phyloP scores from a whole-genome alignment of 148 eudicot species.

The Fagopyrum homotropicum region DNA sequence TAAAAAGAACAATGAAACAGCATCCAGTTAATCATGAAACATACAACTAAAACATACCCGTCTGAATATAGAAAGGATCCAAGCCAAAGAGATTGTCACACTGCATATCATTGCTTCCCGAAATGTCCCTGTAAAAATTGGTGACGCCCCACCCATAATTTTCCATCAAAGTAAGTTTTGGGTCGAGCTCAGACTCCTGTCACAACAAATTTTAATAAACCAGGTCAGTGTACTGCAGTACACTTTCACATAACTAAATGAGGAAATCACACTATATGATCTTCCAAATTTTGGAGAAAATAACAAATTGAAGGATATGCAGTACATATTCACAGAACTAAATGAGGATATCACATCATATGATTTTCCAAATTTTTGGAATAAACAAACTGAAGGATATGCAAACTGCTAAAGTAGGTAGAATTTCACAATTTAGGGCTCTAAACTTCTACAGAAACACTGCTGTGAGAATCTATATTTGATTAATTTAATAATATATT shows the following conservation, averaged over 20 bases:
- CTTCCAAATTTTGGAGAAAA: background rate
- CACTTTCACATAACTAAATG: background rate
- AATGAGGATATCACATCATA: background rate
- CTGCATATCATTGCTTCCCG: slow-evolving; percentile 32
- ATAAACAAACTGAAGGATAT: background rate
- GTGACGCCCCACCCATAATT: slow-evolving; percentile 67
- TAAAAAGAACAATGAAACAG: background rate
- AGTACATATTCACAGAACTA: background rate
- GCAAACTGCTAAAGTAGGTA: background rate
- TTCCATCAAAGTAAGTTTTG: slow-evolving; percentile 30
- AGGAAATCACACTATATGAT: background rate
- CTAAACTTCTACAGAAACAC: background rate
- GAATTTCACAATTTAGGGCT: background rate
- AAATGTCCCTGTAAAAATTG: slow-evolving; percentile 15
- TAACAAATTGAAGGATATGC: background rate
- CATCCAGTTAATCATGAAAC: background rate
- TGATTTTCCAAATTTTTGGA: background rate
- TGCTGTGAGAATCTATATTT: background rate
- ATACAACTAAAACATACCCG: slow-evolving; percentile 32
- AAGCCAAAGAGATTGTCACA: slow-evolving; percentile 65
- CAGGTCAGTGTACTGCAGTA: background rate
- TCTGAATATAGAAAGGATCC: slow-evolving; percentile 77
- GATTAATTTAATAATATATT: background rate
- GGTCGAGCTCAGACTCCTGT: slow-evolving; percentile 8
- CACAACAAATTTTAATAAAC: background rate